Percentiles rank a stretch among this genome's conserved stretches.
Conservation (phyloP, 805 yeast genomes). For the Kregervanrija fluxuum region DNA sequence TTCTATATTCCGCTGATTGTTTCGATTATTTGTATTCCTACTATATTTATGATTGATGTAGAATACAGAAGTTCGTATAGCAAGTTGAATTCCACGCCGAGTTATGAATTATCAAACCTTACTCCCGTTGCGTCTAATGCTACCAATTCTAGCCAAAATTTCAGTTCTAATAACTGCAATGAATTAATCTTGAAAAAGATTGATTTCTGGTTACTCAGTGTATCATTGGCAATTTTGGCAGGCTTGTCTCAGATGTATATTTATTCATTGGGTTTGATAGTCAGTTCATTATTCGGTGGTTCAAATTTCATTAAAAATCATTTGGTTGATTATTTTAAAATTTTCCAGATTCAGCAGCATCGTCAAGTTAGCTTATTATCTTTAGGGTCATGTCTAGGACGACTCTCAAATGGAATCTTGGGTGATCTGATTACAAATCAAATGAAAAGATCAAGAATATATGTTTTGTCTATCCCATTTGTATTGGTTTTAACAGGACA, state of each 20-base stretch:
- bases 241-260: conserved; percentile 74
- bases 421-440: conserved; percentile 58
- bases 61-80: conserved; percentile 21
- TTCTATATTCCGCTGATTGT: conserved; percentile 36
- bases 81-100: conserved; percentile 1
- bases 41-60: conserved; percentile 34
- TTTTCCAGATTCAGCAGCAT: conserved; percentile 51
- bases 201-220: conserved; percentile 45
- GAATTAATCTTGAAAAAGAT: conserved; percentile 18
- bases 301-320: conserved; percentile 10
- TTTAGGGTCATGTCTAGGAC: conserved; percentile 57
- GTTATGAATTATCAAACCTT: neutral
- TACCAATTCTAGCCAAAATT: no score
- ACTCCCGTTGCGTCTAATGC: neutral
- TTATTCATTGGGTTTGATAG: conserved; percentile 66
- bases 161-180: no score
- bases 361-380: conserved; percentile 69
- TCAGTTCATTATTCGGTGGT: conserved; percentile 37
- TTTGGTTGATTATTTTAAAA: conserved; percentile 11
- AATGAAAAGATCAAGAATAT: conserved; percentile 22
- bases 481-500: conserved; percentile 44
- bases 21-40: conserved; percentile 39
- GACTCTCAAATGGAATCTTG: conserved; percentile 53
- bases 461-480: conserved; percentile 49
- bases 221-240: conserved; percentile 46